Evolutionary conservation across 768 basidiomycete species (phyloP).

Genomic region (Pisolithus microcarpus): DNA sequence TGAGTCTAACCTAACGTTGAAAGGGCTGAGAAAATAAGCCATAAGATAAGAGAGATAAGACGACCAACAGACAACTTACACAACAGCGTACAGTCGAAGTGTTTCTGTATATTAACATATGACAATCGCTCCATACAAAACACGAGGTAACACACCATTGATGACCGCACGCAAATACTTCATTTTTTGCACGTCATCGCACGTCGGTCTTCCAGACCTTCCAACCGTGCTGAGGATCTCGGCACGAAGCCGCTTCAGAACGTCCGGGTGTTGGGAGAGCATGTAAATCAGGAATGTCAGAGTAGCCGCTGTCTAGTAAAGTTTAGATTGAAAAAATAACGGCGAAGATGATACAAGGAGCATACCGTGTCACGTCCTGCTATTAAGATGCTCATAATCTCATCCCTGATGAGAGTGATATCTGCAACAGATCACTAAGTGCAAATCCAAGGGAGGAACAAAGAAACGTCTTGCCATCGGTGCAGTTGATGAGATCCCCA

Average conservation of each 20-base stretch:
- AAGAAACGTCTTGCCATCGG: too few relatives aligned
- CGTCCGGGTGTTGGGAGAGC: too few relatives aligned
- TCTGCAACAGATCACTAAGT: too few relatives aligned
- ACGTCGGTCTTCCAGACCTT: constrained; percentile 36
- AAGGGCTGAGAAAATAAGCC: constrained; percentile 11
- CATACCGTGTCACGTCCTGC: too few relatives aligned
- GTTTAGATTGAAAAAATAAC: not conserved
- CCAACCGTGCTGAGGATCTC: constrained; percentile 53
- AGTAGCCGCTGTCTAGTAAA: too few relatives aligned
- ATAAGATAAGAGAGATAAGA: not conserved
- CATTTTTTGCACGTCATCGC: too few relatives aligned
- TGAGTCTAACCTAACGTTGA: constrained; percentile 16
- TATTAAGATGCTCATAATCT: too few relatives aligned
- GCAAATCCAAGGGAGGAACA: too few relatives aligned
- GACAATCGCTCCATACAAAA: not conserved
- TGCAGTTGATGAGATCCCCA: too few relatives aligned
- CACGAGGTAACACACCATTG: constrained; percentile 37
- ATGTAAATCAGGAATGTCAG: too few relatives aligned
- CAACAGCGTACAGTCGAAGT: constrained; percentile 23
- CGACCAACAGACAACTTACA: constrained; percentile 15
- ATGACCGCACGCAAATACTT: constrained; percentile 13
- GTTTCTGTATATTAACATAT: constrained; percentile 15
- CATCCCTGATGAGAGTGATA: too few relatives aligned
- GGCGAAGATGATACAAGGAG: not conserved
- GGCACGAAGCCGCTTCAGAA: constrained; percentile 31